Base-by-base conservation (phyloP, 371 early-diverging fungal genomes). In the Apophysomyces trapeziformis region DNA sequence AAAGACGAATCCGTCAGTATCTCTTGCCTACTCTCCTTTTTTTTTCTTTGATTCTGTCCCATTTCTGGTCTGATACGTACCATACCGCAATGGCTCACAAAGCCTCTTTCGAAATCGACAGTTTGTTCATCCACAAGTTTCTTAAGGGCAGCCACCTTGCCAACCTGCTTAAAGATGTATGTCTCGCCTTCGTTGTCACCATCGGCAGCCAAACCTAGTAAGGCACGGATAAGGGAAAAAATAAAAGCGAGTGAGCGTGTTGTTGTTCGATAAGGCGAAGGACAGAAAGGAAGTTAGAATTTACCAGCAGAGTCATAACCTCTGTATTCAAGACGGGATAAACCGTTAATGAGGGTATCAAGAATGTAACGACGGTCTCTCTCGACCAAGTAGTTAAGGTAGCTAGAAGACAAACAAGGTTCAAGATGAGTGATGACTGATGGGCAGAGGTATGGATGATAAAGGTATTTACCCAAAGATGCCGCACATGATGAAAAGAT, bases 231-330 rank as follows among this genome's bases (percentile, higher is more conserved):
- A 26, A 41, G 36, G 7, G 0, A 46, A 32, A 38, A 45, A 66
- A 44, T 8, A 46, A 18, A 18, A 39, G 37, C 0, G 44, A 57
- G 36, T 61, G 12, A 62, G 39, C 47, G 38, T 16, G 35, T 38
- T 54, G n/a, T 35, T 36, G 14, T 5, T 9, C 26, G 13, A 37
- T 36, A 58, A 5, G 1, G 72, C 78, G 71, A 26, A 26, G 32
- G 32, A 26, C 32, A 26, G 32, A 26, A 26, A 26, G 32, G 3
- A 26, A 26, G 2, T 26, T 26, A 26, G 32, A 26, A 26, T 26
- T 26, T 85, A 79, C 97, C 97, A 45, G 98, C 95, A 68, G 97
- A 96, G 86, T 98, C 98, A 74, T 98, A 97, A 59, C 98, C 99
- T 77, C 99, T 87, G 87, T 99, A 99, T 83, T 99, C 99, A 62